Base-by-base conservation (phyloP, 805 yeast species). In the Candida adriatica region DNA sequence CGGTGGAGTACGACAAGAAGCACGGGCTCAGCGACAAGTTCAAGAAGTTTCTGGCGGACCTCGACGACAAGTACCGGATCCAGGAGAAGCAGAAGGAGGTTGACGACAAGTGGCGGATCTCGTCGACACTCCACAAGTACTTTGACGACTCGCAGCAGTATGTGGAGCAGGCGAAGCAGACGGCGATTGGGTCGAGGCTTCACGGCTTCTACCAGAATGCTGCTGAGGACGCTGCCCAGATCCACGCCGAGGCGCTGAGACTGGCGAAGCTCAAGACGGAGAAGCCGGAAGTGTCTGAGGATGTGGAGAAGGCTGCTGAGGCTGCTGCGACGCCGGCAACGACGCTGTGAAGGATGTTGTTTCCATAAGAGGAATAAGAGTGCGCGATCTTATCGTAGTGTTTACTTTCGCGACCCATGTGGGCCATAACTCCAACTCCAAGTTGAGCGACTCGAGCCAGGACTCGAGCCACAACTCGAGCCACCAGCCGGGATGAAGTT, bases 231-330 rank as follows among this genome's bases (percentile, higher is more conserved):
- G 80, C 70, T 2, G 58, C 60, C 32, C 76, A 75, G 34, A 82
- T 82, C 29, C 88, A 83, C 54, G 68, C 64, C 33, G 90, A 82
- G 58, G 94, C 94, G 15, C 65, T 66, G 42, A 66, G 90, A 46
- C 64, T 82, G 50, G 81, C 81, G 14, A 79, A 70, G 22, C 48
- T 79, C 49, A 73, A 78, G 55, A 65, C 64, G 47, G 33, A 36
- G 30, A 23, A 32, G 10, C 8, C 10, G 10, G 22, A 11, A 19
- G 22, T 19, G 10, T 19, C 29, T 16, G 30, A 25, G 5, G 26
- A 15, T 10, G 17, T 25, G 4, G 34, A 30, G 16, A 26, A 29
- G 13, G 34, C 26, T 13, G 37, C 37, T 13, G 30, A 29, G 11
- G 27, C 31, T 18, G 24, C 14, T 15, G 25, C 25, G 10, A n/a